phyloP scores from a whole-genome alignment of 768 basidiomycete species.

The Tulasnella sp. region DNA sequence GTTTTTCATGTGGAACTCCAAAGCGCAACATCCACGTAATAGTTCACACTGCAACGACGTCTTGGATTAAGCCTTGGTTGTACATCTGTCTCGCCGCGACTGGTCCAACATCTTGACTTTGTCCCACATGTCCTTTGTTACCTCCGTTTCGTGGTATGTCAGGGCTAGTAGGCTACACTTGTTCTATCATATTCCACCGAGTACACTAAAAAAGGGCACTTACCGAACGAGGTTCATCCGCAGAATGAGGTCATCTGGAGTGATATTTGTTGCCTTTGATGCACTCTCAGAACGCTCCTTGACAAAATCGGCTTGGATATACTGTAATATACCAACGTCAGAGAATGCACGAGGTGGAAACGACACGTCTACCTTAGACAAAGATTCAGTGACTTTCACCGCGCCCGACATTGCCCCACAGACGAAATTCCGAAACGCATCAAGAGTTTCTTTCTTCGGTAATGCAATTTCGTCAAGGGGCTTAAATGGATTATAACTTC shows the following conservation, averaged over 20 bases:
- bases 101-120: conserved; percentile 47
- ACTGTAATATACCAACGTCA: conserved; percentile 29
- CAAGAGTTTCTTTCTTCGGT: conserved; percentile 38
- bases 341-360: not conserved
- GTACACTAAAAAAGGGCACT: conserved; percentile 19
- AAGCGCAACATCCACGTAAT: too few relatives aligned
- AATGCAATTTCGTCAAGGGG: conserved; percentile 31
- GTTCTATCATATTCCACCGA: conserved; percentile 8
- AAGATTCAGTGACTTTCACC: conserved; percentile 39
- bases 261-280: conserved; percentile 27
- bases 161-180: conserved; percentile 45
- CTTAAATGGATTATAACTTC: conserved; percentile 36
- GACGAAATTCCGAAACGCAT: conserved; percentile 45
- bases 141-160: conserved; percentile 42
- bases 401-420: conserved; percentile 48
- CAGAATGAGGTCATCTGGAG: conserved; percentile 51
- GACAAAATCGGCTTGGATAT: conserved; percentile 68
- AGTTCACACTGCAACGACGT: too few relatives aligned
- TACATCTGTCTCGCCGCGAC: conserved; percentile 24
- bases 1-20: too few relatives aligned
- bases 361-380: conserved; percentile 55
- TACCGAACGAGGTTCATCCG: conserved; percentile 62
- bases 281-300: conserved; percentile 27
- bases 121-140: conserved; percentile 52
- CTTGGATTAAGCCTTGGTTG: not conserved